These are phyloP conservation scores for Gossypium stocksii DNA, from an alignment of 345 rosid species.

Conservation along the genomic window DNA sequence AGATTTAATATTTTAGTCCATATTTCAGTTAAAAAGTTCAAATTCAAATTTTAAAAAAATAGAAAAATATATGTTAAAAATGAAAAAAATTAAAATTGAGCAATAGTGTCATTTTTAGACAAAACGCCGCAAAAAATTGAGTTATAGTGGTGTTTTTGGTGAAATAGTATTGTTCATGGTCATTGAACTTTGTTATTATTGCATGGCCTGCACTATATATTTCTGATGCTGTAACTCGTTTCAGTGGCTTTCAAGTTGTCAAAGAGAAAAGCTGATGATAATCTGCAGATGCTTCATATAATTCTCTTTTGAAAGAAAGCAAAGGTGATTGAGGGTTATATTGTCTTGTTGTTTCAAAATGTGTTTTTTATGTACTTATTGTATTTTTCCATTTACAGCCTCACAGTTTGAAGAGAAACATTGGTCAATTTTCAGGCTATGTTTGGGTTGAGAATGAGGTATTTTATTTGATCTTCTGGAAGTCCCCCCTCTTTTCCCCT, in stretches of 20 bases:
- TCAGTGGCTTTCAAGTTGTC: conserved; percentile 97
- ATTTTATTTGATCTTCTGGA: no score
- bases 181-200: conserved; percentile 11
- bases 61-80: no score
- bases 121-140: no score
- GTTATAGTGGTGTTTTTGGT: no score
- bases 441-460: no score
- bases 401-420: conserved; percentile 72
- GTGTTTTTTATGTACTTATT: not conserved
- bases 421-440: conserved; percentile 88
- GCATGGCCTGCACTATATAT: conserved; percentile 11
- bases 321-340: conserved; percentile 45
- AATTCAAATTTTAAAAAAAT: no score
- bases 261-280: conserved; percentile 89
- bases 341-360: not conserved
- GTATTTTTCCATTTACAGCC: conserved; percentile 39
- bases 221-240: conserved; percentile 32
- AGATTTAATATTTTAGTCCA: no score
- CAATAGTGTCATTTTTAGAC: no score
- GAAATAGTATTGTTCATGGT: not conserved
- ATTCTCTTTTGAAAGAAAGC: conserved; percentile 95
- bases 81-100: no score
- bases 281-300: conserved; percentile 65
- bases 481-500: no score
- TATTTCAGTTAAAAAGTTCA: no score